phyloP scores from a whole-genome alignment of 2,329 filamentous ascomycete species.

The Paramyrothecium sp. region DNA sequence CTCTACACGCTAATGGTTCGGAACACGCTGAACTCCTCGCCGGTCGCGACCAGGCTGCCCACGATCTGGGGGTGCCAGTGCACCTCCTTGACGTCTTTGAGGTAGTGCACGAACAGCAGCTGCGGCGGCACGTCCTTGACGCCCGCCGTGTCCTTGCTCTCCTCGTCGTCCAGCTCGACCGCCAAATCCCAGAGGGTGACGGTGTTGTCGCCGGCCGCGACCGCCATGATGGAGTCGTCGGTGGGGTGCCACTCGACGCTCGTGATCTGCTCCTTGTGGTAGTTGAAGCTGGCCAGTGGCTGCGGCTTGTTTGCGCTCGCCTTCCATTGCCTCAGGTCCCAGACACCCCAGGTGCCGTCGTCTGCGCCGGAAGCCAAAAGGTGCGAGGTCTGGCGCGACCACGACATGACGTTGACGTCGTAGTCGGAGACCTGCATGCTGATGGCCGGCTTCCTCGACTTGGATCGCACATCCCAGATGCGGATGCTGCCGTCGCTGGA shows the following conservation, averaged over 20 bases:
- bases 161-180: conserved; percentile 95
- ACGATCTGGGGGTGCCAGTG: conserved; percentile 98
- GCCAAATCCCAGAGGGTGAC: conserved; percentile 96
- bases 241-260: conserved; percentile 96
- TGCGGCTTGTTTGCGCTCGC: conserved; percentile 58
- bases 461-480: conserved; percentile 92
- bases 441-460: conserved; percentile 83
- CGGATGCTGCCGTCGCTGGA: conserved; percentile 93
- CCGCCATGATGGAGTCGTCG: conserved; percentile 92
- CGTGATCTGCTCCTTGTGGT: conserved; percentile 96
- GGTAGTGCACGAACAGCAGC: conserved; percentile 93
- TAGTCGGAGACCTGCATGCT: conserved; percentile 79
- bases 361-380: conserved; percentile 91
- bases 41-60: conserved; percentile 84
- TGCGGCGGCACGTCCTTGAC: conserved; percentile 91
- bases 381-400: conserved; percentile 86
- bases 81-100: conserved; percentile 89
- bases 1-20: conserved; percentile 76
- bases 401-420: conserved; percentile 96
- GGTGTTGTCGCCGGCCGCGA: conserved; percentile 90
- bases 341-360: conserved; percentile 91
- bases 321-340: conserved; percentile 97
- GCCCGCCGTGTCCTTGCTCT: conserved; percentile 85
- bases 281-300: conserved; percentile 89
- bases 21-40: conserved; percentile 83